Percentiles rank a stretch among this genome's conserved stretches.
phyloP scores from a whole-genome alignment of 2,329 filamentous ascomycete genomes.

The Calonectria hongkongensis region DNA sequence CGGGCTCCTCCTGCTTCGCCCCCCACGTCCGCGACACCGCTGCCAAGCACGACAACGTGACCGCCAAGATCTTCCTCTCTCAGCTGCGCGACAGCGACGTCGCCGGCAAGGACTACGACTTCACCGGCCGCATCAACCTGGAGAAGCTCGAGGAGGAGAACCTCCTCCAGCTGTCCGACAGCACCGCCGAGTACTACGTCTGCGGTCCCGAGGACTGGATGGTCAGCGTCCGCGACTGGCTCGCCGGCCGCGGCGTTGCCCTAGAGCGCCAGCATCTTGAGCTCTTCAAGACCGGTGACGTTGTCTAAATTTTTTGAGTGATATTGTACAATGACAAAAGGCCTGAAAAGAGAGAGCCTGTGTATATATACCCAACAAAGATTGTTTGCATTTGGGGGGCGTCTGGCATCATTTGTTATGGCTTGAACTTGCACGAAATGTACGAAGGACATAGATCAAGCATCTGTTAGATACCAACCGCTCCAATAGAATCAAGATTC shows the following conservation, averaged over 20 bases:
- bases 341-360: not conserved
- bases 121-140: conserved; percentile 76
- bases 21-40: conserved; percentile 69
- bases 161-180: conserved; percentile 73
- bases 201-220: conserved; percentile 85
- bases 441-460: conserved; percentile 35
- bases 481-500: conserved; percentile 22
- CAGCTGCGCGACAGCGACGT: conserved; percentile 65
- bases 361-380: conserved; percentile 10
- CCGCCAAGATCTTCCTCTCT: conserved; percentile 74
- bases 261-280: conserved; percentile 79
- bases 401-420: conserved; percentile 43
- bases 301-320: conserved; percentile 37
- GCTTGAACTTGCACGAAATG: conserved; percentile 31
- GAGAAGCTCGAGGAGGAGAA: conserved; percentile 69
- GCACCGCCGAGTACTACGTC: conserved; percentile 79
- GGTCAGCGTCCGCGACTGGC: conserved; percentile 72
- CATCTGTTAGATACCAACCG: conserved; percentile 34
- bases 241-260: conserved; percentile 74
- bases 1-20: conserved; percentile 72
- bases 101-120: conserved; percentile 75
- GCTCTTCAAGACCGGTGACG: conserved; percentile 76
- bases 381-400: conserved; percentile 45
- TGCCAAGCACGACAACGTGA: conserved; percentile 58
- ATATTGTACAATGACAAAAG: not conserved